A percentile compares a stretch with the other conserved stretches of the same genome.
These are phyloP conservation scores for Pugionium dolabratum DNA, from an alignment of 345 rosid species.

Conservation along the genomic window DNA sequence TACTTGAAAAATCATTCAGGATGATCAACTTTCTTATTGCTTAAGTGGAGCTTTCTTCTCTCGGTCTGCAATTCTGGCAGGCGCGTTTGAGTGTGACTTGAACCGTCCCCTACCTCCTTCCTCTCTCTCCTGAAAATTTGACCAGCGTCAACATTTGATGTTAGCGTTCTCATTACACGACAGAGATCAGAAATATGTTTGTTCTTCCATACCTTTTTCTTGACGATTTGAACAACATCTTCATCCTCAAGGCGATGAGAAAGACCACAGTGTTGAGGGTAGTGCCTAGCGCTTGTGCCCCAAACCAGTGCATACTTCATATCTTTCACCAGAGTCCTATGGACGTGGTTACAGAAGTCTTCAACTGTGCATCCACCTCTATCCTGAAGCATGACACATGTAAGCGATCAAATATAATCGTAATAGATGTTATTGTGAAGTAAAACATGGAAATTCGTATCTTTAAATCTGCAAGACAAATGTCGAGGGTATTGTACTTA, in stretches of 20 bases:
- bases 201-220: slow-evolving; percentile 71
- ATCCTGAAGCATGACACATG: slow-evolving; percentile 51
- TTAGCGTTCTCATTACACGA: slow-evolving; percentile 13
- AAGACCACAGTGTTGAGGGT: slow-evolving; percentile 93
- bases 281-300: slow-evolving; percentile 88
- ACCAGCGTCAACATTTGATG: slow-evolving; percentile 22
- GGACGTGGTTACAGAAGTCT: slow-evolving; percentile 92
- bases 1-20: slow-evolving; percentile 2
- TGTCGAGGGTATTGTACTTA: slow-evolving; percentile 40
- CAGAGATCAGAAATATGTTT: slow-evolving; percentile 4
- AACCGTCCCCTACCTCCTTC: slow-evolving; percentile 94
- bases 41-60: slow-evolving; percentile 94
- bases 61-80: slow-evolving; percentile 83
- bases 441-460: background rate
- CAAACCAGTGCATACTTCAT: slow-evolving; percentile 87
- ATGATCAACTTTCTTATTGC: slow-evolving; percentile 45
- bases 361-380: slow-evolving; percentile 91
- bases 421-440: background rate
- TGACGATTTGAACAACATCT: slow-evolving; percentile 93
- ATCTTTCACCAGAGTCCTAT: slow-evolving; percentile 86
- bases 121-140: slow-evolving; percentile 61
- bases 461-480: background rate
- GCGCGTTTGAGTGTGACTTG: slow-evolving; percentile 78
- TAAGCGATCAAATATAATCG: background rate
- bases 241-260: slow-evolving; percentile 73